Conservation (phyloP, 441 rosid genomes). For the Theobroma grandiflorum region DNA sequence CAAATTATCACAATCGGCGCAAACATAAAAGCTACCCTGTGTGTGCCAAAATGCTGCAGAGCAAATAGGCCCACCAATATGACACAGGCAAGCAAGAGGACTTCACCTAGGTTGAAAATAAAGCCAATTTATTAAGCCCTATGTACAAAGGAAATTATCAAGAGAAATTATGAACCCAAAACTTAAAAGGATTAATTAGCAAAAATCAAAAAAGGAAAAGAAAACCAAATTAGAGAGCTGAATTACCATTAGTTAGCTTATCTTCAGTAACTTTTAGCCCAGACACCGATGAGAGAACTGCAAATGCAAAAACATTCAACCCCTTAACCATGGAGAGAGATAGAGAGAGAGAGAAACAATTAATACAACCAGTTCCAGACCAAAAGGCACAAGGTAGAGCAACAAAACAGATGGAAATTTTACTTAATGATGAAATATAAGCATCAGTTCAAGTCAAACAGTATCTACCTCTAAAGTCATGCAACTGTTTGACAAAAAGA, state of each 20-base stretch:
- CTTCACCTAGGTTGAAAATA: slow-evolving; percentile 51
- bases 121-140: background rate
- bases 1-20: slow-evolving; percentile 87
- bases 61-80: slow-evolving; percentile 92
- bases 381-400: background rate
- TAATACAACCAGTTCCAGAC: background rate
- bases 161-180: background rate
- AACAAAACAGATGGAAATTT: background rate
- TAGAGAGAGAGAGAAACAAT: slow-evolving; percentile 1
- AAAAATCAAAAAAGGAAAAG: background rate
- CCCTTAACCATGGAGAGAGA: slow-evolving; percentile 10
- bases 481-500: background rate
- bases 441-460: background rate
- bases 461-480: background rate
- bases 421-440: slow-evolving; percentile 1
- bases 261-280: slow-evolving; percentile 64
- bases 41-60: slow-evolving; percentile 91
- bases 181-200: background rate
- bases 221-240: background rate
- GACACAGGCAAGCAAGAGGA: slow-evolving; percentile 74
- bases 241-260: slow-evolving; percentile 62
- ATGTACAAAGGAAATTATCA: slow-evolving; percentile 8
- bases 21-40: slow-evolving; percentile 85
- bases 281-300: slow-evolving; percentile 91
- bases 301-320: slow-evolving; percentile 38